Base-by-base conservation (phyloP, 768 basidiomycete genomes). In the Wakefieldia striispora region DNA sequence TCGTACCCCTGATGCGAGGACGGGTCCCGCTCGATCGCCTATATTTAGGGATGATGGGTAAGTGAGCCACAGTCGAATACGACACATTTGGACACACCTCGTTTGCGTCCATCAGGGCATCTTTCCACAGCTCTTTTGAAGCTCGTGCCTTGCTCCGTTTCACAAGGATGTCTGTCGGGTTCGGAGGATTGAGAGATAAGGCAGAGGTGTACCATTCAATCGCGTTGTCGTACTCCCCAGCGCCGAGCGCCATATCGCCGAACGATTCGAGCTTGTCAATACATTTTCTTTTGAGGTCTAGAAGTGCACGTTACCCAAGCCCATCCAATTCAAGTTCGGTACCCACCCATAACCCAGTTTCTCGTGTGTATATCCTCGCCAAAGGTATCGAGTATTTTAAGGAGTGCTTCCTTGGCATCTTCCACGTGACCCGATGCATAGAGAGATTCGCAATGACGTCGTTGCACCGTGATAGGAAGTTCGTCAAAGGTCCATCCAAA, bases 161-260 rank as follows among this genome's bases (percentile, higher is more conserved):
- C 27, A 27, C 8, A 27, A 27, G 10, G 6, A 27, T 27, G 27
- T 27, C 27, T 27, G 9, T 11, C 10, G 27, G 35, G 40, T 43
- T n/a, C 23, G 48, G 6, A 42, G 48, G 48, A 19, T n/a, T 6
- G 8, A 57, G 49, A 23, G 19, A 48, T 9, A 57, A 21, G 1
- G 52, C 49, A 23, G 48, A 35, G 7, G 55, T 31, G 20, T 57
- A 57, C 2, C 11, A 34, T 12, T 11, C 42, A 38, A 47, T 47
- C 26, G 55, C 55, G 0, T 50, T 11, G 11, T 40, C 45, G 9
- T 50, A 9, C 3, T 49, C 14, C 16, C 16, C 27, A 5, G 45
- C 24, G 1, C 2, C 12, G 6, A 47, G 16, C 19, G 51, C 55
- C 2, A 2, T 9, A 14, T 56, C 48, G 1, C 47, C 51, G 3